Base-by-base conservation (phyloP, 78 protist genomes). In the Speleostelium caveatum region DNA sequence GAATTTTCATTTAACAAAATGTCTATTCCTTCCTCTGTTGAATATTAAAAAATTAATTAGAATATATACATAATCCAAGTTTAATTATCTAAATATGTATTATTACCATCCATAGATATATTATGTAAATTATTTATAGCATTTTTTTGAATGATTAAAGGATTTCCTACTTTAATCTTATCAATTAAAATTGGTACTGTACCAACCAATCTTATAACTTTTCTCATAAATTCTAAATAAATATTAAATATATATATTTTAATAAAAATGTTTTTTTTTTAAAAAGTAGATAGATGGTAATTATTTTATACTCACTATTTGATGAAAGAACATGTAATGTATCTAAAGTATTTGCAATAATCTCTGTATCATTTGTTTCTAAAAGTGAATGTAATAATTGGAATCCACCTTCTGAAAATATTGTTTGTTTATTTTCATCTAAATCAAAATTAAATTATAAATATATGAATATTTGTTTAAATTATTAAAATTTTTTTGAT, bases 321-420 rank as follows among this genome's bases (percentile, higher is more conserved):
- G 26, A 28, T 24, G 90, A 83, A 36, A 83, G 53, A n/a, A 83
- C 78, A 42, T 72, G 41, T 2, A 83, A 21, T 0, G 90, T 22
- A 28, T 83, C 90, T 30, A 62, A 42, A 2, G 90, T 38, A 21
- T 60, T 3, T 24, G 78, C 35, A 14, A 83, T 33, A 28, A 83
- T 71, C n/a, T 83, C 90, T 3, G n/a, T 14, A 60, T 83, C 90
- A 0, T 35, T 22, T 0, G 30, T 59, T 8, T 19, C 26, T 51
- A 83, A 58, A 14, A 83, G 33, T 24, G 45, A 38, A 12, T 83
- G 90, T 19, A 83, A 42, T 41, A 83, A 42, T 42, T 83, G 90
- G 35, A 68, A 56, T 21, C 90, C 90, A 69, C 90, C 90, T 14
- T 83, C 90, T 26, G 65, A 69, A 55, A 83, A 83, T 5, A 83